Evolutionary conservation across 768 basidiomycete genomes (phyloP), one percentile per base, ranked within the genome.

Genomic region (Leucosporidium yakuticum): DNA sequence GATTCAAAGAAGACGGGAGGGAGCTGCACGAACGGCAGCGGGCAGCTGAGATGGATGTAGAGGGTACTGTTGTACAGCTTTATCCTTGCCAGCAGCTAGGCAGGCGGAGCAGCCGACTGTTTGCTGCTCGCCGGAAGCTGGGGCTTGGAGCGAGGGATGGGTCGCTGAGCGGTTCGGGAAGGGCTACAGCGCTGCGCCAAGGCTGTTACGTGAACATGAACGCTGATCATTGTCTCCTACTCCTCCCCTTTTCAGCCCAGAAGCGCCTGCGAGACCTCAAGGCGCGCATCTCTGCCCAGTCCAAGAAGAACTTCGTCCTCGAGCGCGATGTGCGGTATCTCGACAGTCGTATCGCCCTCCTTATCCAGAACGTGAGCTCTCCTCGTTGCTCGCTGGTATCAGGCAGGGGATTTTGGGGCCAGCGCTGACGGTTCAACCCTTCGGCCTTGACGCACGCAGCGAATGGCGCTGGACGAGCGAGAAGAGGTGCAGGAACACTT

Each of bases 251-350:
- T 0, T 31, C 77, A 92, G 96, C 96, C 59, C 96, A 99, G 82
- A 97, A 95, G 80, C 91, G 95, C 57, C 82, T 99, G 36, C 84
- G 96, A 36, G 96, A 99, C 75, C 84, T 99, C 71, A 99, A 99
- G 81, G 85, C 88, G 32, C 90, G 93, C 77, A 99, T 99, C 68
- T 98, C 96, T 20, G 89, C 92, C 0, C 96, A 98, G 81, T 94
- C 91, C 63, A 99, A 99, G 84, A 98, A 97, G 86, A 99, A 99
- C 81, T 99, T 99, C 75, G 96, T 99, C 50, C 85, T 99, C 17
- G 96, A 99, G 79, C 88, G 96, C 55, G 96, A 99, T 79, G 96
- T 99, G 44, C 88, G 96, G 60, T 99, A 98, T 79, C 86, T 99
- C 53, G 96, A 99, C 82, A 91, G 90, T 48, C 85, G 96, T 63